Base-by-base conservation (phyloP, 169 alveolate species). In the Eimeria zaria region DNA sequence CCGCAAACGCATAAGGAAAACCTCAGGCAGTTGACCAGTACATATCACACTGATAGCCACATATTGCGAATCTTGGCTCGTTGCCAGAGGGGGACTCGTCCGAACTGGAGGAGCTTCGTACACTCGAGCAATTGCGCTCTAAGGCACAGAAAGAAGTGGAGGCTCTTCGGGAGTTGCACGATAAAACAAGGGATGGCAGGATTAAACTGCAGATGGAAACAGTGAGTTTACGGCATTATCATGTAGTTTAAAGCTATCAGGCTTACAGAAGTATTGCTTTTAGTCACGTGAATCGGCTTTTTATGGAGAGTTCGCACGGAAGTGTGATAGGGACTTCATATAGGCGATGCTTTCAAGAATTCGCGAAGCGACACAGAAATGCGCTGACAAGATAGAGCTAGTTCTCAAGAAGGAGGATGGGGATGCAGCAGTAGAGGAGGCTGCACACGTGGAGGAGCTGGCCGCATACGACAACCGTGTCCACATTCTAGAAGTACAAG, bases 331-430 rank as follows among this genome's bases (percentile, higher is more conserved):
- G 53, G 53, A 80, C 60, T 60, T 39, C 78, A 44, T 36, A 60
- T 53, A 84, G 92, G 92, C 92, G 30, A 84, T 84, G 92, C 92
- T 84, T 55, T 22, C 53, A 48, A 53, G 92, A n/a, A 84, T 84
- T 39, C 92, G 92, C 33, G 92, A 53, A 16, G 58, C 92, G 46
- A 60, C 78, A 44, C 74, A 84, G 39, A 60, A 58, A 53, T 39
- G 92, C 76, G 36, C 18, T 84, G 58, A 60, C 58, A 58, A 58
- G 76, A 36, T 84, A 39, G 58, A 58, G 36, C 92, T 84, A 16
- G 22, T 22, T 36, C 53, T 84, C 16, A 58, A 84, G 80, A 84
- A 84, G 46, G 92, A 84, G 33, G 76, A 53, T 6, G 92, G 60
- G 27, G 92, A 84, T 4, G 74, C 92, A 14, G 6, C 78, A 36